phyloP scores from a whole-genome alignment of 768 basidiomycete genomes.

The Strobilomyces confusus region DNA sequence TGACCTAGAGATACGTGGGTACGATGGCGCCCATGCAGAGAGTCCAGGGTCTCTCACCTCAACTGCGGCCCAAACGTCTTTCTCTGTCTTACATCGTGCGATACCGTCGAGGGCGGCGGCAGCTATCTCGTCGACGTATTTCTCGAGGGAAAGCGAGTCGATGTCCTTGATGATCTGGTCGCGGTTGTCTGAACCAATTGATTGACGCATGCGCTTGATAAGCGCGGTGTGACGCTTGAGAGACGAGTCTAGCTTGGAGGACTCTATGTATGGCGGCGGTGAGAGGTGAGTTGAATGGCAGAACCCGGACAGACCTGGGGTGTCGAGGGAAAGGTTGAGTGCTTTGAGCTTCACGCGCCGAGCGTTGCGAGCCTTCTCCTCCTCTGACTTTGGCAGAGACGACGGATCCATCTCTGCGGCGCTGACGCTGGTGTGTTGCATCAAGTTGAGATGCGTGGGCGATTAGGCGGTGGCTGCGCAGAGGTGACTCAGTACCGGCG shows the following conservation, averaged over 20 bases:
- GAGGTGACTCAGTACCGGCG: background rate
- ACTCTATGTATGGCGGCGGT: constrained; percentile 45
- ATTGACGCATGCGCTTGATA: constrained; percentile 88
- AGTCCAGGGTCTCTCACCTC: constrained; percentile 54
- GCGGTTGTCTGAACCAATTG: constrained; percentile 74
- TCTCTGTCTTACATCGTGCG: constrained; percentile 83
- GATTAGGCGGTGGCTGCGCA: constrained; percentile 13
- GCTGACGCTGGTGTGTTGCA: constrained; percentile 1
- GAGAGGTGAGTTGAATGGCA: constrained; percentile 5
- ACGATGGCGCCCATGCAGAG: background rate
- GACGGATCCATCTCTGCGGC: constrained; percentile 19
- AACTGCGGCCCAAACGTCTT: constrained; percentile 87
- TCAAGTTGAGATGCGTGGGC: background rate
- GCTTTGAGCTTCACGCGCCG: constrained; percentile 59
- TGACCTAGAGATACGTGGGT: constrained; percentile 50
- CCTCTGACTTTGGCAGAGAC: constrained; percentile 38
- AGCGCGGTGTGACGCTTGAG: constrained; percentile 94
- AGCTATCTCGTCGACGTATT: constrained; percentile 94
- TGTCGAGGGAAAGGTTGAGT: constrained; percentile 46
- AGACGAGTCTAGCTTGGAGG: constrained; percentile 84
- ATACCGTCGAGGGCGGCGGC: constrained; percentile 85
- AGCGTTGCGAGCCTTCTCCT: constrained; percentile 48
- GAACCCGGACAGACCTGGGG: constrained; percentile 40
- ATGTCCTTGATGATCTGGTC: constrained; percentile 93
- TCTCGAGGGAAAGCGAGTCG: constrained; percentile 84